Base-by-base conservation (phyloP, 1,284 basidiomycete genomes). In the Malassezia slooffiae region DNA sequence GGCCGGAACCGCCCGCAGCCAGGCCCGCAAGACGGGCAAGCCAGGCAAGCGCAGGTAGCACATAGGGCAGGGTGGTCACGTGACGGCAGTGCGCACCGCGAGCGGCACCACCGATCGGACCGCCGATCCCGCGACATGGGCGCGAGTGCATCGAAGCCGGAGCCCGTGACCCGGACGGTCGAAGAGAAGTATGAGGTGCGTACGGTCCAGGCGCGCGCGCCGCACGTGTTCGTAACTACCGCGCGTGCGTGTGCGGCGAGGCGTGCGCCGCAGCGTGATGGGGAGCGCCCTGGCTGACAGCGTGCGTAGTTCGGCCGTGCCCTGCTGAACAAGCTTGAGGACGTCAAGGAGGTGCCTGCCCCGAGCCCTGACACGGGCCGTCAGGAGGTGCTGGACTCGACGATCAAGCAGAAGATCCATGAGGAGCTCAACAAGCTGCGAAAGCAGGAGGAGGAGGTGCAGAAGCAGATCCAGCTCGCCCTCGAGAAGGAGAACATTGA, bases 401-500 rank as follows among this genome's bases (percentile, higher is more conserved):
- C 54, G 11, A 58, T 67, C 43, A 60, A 63, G 33, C 34, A 51
- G 19, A 60, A 60, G 50, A 65, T 67, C 49, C 50, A 48, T 16
- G 52, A 54, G n/a, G 64, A 67, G 53, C 54, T 67, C 15, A 45
- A 42, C 12, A 43, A 53, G 27, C 47, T 67, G 36, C 52, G 56
- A 27, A 62, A 60, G 34, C 53, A 65, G 35, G 64, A 67, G 43
- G 48, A 52, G 38, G 57, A 60, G 1, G 55, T 67, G 11, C 55
- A 59, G 11, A 34, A 41, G 41, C 52, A 62, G 52, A 67, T 67
- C 47, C 49, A 62, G 43, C 50, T 52, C 27, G 64, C 64, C 11
- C 56, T 67, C 15, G 58, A 67, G 33, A 63, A 56, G 43, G 64
- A 67, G 38, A 63, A 62, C 47, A 35, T 62, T 6, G 62, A 57